These are phyloP conservation scores for Malus hybrid DNA, from an alignment of 331 rosid species.

Conservation along the genomic window DNA sequence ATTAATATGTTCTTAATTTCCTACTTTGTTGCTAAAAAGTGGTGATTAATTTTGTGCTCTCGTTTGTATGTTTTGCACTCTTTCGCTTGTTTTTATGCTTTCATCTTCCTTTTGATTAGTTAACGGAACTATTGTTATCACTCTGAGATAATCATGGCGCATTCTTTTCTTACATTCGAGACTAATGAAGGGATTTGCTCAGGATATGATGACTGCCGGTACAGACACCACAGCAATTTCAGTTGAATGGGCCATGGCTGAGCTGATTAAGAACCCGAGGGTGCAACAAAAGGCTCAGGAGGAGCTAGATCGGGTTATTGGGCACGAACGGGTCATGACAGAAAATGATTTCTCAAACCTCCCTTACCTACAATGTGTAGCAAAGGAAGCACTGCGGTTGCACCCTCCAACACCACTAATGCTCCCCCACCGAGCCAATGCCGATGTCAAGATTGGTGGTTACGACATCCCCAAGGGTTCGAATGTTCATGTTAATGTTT, in stretches of 20 bases:
- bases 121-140: too few relatives aligned
- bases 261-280: constrained; percentile 62
- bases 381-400: constrained; percentile 68
- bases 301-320: constrained; percentile 62
- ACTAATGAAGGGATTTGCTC: not conserved
- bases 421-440: too few relatives aligned
- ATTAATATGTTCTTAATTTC: not conserved
- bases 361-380: constrained; percentile 62
- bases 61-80: not conserved
- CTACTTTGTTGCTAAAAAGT: too few relatives aligned
- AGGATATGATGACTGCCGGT: not conserved
- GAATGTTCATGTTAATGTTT: constrained; percentile 75
- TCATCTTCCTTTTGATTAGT: not conserved
- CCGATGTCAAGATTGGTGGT: too few relatives aligned
- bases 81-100: not conserved
- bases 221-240: constrained; percentile 38
- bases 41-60: too few relatives aligned
- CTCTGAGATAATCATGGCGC: too few relatives aligned
- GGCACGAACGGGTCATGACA: constrained; percentile 49
- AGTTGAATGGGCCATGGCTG: constrained; percentile 89
- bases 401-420: constrained; percentile 52
- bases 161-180: not conserved
- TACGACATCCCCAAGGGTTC: constrained; percentile 35
- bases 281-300: constrained; percentile 81
- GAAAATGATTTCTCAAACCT: constrained; percentile 63